Percentiles rank a stretch among this genome's conserved stretches.
Conservation (phyloP, 2,329 filamentous ascomycete species). For the Fusarium foetens region DNA sequence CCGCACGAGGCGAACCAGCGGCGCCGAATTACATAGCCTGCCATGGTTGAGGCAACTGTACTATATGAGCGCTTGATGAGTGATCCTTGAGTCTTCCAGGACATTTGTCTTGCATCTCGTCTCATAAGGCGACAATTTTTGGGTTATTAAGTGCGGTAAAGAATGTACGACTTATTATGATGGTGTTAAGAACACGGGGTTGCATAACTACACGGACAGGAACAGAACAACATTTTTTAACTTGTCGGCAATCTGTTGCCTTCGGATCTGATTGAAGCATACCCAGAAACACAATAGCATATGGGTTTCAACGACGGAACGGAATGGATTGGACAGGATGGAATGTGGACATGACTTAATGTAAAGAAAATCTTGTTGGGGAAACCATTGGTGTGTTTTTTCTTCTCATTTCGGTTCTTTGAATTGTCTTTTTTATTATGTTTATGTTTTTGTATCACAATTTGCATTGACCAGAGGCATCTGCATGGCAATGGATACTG, state of each 20-base stretch:
- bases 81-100: conserved; percentile 22
- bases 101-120: conserved; percentile 9
- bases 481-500: conserved; percentile 16
- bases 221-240: conserved; percentile 2
- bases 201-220: conserved; percentile 16
- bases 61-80: conserved; percentile 25
- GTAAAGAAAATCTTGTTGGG: conserved; percentile 24
- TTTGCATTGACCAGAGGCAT: conserved; percentile 38
- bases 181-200: not conserved
- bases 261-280: not conserved
- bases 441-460: conserved; percentile 15
- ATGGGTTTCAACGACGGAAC: conserved; percentile 31
- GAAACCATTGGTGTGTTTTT: conserved; percentile 22
- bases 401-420: conserved; percentile 32
- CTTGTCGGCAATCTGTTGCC: not conserved
- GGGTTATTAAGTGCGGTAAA: conserved; percentile 7
- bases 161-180: conserved; percentile 24
- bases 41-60: not conserved
- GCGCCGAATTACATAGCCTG: conserved; percentile 47
- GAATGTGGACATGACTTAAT: conserved; percentile 33
- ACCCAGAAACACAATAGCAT: conserved; percentile 24
- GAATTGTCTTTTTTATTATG: conserved; percentile 37
- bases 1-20: conserved; percentile 59
- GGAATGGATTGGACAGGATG: conserved; percentile 30
- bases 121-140: conserved; percentile 16